A percentile compares a stretch with the other conserved stretches of the same genome.
These are phyloP conservation scores for Kregervanrija fluxuum DNA, from an alignment of 805 yeast species.

Conservation along the genomic window DNA sequence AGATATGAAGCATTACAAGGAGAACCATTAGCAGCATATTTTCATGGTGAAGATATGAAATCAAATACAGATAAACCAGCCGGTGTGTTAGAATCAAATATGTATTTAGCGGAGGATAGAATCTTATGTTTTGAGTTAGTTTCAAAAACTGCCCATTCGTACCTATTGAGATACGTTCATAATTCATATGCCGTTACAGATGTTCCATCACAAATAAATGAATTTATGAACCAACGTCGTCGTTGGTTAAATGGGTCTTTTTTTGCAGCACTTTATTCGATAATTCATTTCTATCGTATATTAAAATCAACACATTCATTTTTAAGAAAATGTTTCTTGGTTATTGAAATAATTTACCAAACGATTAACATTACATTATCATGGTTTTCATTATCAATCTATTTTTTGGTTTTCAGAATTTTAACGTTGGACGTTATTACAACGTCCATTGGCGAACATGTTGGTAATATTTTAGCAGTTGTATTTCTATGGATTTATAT, in stretches of 20 bases:
- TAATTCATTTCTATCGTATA: slow-evolving; percentile 65
- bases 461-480: slow-evolving; percentile 72
- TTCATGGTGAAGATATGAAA: slow-evolving; percentile 85
- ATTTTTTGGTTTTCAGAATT: slow-evolving; percentile 83
- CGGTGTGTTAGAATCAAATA: slow-evolving; percentile 89
- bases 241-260: slow-evolving; percentile 97
- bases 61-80: slow-evolving; percentile 44
- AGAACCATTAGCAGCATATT: slow-evolving; percentile 78
- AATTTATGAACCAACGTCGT: slow-evolving; percentile 83
- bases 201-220: slow-evolving; percentile 86
- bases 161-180: slow-evolving; percentile 78
- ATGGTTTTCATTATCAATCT: slow-evolving; percentile 86
- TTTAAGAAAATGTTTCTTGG: slow-evolving; percentile 59
- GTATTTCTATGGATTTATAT: slow-evolving; percentile 83
- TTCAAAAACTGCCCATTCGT: slow-evolving; percentile 62
- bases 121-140: slow-evolving; percentile 91
- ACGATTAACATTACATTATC: slow-evolving; percentile 66
- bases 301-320: slow-evolving; percentile 71
- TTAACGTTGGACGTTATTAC: slow-evolving; percentile 66
- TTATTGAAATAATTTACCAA: slow-evolving; percentile 75
- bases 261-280: slow-evolving; percentile 85
- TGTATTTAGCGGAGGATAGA: slow-evolving; percentile 96
- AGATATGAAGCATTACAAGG: slow-evolving; percentile 75
- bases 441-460: slow-evolving; percentile 32
- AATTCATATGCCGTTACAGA: slow-evolving; percentile 90